A percentile compares a stretch with the other conserved stretches of the same genome.
Evolutionary conservation across 2,329 filamentous ascomycete genomes (phyloP).

Genomic region (Macrophomina pseudophaseolina): DNA sequence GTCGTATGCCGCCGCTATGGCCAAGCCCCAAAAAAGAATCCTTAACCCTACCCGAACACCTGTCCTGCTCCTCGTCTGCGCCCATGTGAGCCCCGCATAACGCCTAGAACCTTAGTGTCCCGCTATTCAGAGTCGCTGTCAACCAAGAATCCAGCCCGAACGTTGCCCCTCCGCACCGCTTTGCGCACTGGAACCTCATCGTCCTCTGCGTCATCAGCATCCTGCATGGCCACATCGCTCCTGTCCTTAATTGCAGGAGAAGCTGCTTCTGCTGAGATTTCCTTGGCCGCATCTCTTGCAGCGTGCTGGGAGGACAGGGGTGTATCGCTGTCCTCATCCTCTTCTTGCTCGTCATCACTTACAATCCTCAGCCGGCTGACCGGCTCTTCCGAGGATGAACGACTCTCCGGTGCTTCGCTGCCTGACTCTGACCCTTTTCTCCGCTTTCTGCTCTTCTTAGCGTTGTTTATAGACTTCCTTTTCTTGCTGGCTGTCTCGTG

Average conservation of each 20-base stretch:
- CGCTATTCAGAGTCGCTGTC: conserved; percentile 50
- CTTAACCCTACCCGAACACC: conserved; percentile 5
- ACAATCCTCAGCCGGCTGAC: conserved; percentile 31
- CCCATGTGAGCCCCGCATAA: conserved; percentile 20
- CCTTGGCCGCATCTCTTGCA: conserved; percentile 31
- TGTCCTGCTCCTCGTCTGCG: background rate
- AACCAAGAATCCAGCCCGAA: conserved; percentile 51
- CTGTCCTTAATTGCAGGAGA: background rate
- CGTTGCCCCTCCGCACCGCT: conserved; percentile 40
- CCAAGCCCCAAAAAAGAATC: background rate
- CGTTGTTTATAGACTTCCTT: conserved; percentile 38
- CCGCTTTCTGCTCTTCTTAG: conserved; percentile 37
- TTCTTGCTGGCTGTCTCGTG: conserved; percentile 38
- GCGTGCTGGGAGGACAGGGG: conserved; percentile 46
- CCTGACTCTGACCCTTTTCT: conserved; percentile 40
- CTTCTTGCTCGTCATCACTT: conserved; percentile 36
- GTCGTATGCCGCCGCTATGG: background rate
- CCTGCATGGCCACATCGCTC: conserved; percentile 35
- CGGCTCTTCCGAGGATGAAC: conserved; percentile 35
- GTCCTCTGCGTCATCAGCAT: conserved; percentile 47
- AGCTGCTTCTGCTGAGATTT: background rate
- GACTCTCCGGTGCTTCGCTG: conserved; percentile 37
- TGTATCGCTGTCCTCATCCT: conserved; percentile 39
- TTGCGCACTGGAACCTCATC: conserved; percentile 46
- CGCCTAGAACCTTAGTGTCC: background rate